These are phyloP conservation scores for Arthrobotrys musiformis DNA, from an alignment of 2,329 filamentous ascomycete species.

Conservation along the genomic window DNA sequence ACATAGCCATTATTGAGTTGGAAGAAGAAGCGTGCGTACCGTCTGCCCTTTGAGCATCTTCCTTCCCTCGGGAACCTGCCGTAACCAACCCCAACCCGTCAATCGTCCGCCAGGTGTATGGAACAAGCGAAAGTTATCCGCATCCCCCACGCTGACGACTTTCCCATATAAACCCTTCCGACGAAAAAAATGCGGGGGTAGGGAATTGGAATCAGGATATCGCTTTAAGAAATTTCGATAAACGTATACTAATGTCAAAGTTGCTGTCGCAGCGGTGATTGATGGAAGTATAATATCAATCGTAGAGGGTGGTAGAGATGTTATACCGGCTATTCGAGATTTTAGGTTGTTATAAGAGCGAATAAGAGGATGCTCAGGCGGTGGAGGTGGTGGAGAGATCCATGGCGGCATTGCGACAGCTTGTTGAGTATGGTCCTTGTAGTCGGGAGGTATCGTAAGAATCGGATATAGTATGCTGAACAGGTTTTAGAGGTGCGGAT, in stretches of 20 bases:
- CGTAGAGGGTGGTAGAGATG: slow-evolving; percentile 38
- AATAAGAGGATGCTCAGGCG: slow-evolving; percentile 31
- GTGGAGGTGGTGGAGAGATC: slow-evolving; percentile 42
- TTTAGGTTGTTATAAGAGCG: slow-evolving; percentile 32
- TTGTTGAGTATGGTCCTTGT: background rate
- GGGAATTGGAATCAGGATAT: slow-evolving; percentile 79
- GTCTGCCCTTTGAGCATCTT: slow-evolving; percentile 79
- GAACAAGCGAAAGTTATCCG: slow-evolving; percentile 92
- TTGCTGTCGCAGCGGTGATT: slow-evolving; percentile 66
- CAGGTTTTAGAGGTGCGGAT: background rate
- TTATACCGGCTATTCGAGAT: slow-evolving; percentile 26
- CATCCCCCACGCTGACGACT: slow-evolving; percentile 95
- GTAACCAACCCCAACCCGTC: slow-evolving; percentile 89
- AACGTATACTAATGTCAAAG: slow-evolving; percentile 69
- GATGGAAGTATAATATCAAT: slow-evolving; percentile 49
- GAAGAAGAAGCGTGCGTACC: slow-evolving; percentile 67
- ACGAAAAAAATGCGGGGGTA: slow-evolving; percentile 79
- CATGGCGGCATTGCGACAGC: slow-evolving; percentile 30
- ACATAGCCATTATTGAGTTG: background rate
- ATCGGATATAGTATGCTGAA: background rate
- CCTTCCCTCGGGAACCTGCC: slow-evolving; percentile 75
- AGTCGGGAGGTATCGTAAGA: slow-evolving; percentile 13
- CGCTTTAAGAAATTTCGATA: slow-evolving; percentile 84
- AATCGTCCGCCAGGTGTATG: slow-evolving; percentile 88
- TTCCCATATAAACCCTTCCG: slow-evolving; percentile 80